A percentile compares a stretch with the other conserved stretches of the same genome.
Conservation (phyloP, 805 yeast genomes). For the Metschnikowia sp. region DNA sequence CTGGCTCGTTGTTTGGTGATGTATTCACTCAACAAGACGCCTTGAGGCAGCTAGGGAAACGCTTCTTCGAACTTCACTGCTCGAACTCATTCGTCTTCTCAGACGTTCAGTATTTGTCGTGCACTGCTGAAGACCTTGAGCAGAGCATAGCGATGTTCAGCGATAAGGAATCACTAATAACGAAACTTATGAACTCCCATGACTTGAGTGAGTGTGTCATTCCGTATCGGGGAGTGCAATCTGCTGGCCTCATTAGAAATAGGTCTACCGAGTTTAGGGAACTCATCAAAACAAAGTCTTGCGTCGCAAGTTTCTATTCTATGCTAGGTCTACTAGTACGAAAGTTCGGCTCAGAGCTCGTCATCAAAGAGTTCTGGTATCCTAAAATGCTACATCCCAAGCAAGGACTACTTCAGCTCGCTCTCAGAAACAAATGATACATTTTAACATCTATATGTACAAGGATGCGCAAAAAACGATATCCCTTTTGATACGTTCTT, state of each 20-base stretch:
- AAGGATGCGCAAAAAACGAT: slow-evolving; percentile 96
- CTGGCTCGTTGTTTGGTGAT: slow-evolving; percentile 8
- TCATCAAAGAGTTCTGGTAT: slow-evolving; percentile 20
- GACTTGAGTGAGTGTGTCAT: slow-evolving; percentile 25
- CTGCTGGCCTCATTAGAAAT: slow-evolving; percentile 17
- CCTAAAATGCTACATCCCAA: slow-evolving; percentile 13
- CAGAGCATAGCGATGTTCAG: slow-evolving; percentile 21
- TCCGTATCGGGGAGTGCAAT: slow-evolving; percentile 31
- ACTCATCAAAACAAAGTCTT: slow-evolving; percentile 20
- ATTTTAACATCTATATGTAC: slow-evolving; percentile 49
- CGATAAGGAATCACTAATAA: slow-evolving; percentile 17
- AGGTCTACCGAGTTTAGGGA: slow-evolving; percentile 12
- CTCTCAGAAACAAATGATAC: slow-evolving; percentile 7
- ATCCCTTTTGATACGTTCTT: slow-evolving; percentile 92
- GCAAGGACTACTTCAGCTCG: slow-evolving; percentile 28
- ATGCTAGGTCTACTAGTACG: slow-evolving; percentile 33
- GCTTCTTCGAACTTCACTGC: slow-evolving; percentile 22
- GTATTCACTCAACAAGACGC: slow-evolving; percentile 10
- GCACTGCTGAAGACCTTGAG: slow-evolving; percentile 26
- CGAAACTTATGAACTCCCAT: slow-evolving; percentile 32
- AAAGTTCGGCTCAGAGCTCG: slow-evolving; percentile 26
- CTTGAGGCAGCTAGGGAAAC: slow-evolving; percentile 28
- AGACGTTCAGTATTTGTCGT: slow-evolving; percentile 27
- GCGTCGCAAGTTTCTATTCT: slow-evolving; percentile 37
- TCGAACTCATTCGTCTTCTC: slow-evolving; percentile 27